phyloP scores from a whole-genome alignment of 371 early-diverging fungal species.

The Zopfochytrium polystomum region DNA sequence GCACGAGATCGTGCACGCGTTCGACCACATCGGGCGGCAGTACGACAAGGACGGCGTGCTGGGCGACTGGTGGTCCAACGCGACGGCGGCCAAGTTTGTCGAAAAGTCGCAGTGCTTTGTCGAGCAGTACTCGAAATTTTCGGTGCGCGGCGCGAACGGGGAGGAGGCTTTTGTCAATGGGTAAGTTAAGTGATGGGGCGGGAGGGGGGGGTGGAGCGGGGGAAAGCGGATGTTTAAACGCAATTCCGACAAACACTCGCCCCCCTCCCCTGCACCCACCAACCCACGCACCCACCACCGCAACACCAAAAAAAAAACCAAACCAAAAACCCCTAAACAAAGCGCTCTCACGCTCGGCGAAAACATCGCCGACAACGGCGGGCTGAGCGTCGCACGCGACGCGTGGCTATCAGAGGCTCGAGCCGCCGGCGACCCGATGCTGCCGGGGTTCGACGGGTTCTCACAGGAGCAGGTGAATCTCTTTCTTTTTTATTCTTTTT shows the following conservation, averaged over 20 bases:
- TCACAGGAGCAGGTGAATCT: constrained; percentile 35
- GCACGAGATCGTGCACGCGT: constrained; percentile 52
- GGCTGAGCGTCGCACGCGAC: constrained; percentile 37
- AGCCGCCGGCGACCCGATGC: constrained; percentile 24
- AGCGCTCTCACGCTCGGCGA: constrained; percentile 68
- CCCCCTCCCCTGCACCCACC: not conserved
- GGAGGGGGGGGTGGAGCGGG: too few relatives aligned
- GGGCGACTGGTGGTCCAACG: constrained; percentile 65
- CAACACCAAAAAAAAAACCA: constrained; percentile 49
- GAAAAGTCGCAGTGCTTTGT: constrained; percentile 58
- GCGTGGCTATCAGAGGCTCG: constrained; percentile 34
- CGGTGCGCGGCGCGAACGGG: constrained; percentile 38
- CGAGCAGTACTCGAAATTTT: constrained; percentile 59
- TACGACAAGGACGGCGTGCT: constrained; percentile 49
- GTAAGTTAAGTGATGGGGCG: too few relatives aligned
- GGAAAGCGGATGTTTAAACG: too few relatives aligned
- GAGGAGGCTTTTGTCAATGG: constrained; percentile 30
- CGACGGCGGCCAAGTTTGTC: constrained; percentile 50
- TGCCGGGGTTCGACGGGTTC: constrained; percentile 25
- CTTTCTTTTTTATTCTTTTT: not conserved
- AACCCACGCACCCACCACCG: not conserved
- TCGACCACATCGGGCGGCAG: constrained; percentile 53
- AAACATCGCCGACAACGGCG: constrained; percentile 78
- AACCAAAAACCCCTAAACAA: too few relatives aligned
- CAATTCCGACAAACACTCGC: too few relatives aligned